Percentiles rank a stretch among this genome's conserved stretches.
Evolutionary conservation across 2,329 filamentous ascomycete species (phyloP).

Genomic region (Diplodia intermedia): DNA sequence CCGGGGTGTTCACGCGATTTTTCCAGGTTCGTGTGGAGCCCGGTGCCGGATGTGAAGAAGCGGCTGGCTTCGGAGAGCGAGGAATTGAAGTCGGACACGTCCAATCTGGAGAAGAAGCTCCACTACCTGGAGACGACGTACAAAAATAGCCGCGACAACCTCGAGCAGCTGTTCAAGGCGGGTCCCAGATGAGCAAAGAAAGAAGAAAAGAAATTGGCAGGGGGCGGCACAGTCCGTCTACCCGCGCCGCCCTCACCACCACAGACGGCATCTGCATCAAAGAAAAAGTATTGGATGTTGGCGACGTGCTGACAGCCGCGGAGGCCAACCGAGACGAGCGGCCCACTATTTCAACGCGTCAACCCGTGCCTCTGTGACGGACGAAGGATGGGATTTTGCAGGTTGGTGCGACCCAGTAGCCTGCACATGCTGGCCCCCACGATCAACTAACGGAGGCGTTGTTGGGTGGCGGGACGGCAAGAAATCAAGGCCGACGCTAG

Average conservation of each 20-base stretch:
- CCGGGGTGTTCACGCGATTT: neutral
- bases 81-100: constrained; percentile 77
- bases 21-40: constrained; percentile 85
- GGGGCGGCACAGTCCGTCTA: constrained; percentile 37
- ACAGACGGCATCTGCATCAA: constrained; percentile 43
- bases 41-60: constrained; percentile 73
- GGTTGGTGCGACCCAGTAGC: neutral
- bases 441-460: neutral
- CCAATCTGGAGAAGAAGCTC: constrained; percentile 84
- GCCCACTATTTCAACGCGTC: constrained; percentile 2
- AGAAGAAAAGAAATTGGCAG: constrained; percentile 34
- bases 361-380: constrained; percentile 4
- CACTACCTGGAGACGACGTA: constrained; percentile 94
- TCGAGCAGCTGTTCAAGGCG: constrained; percentile 81
- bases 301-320: constrained; percentile 2
- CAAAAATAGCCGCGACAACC: constrained; percentile 90
- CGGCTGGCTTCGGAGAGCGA: constrained; percentile 78
- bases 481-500: constrained; percentile 14
- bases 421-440: constrained; percentile 23
- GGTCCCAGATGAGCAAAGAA: constrained; percentile 36
- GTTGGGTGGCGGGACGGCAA: constrained; percentile 3
- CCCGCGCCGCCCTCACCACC: constrained; percentile 40
- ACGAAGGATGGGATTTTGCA: neutral
- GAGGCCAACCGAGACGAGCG: neutral
- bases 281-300: constrained; percentile 9